Conservation (phyloP, 1,284 basidiomycete genomes). For the Filobasidium uniguttulatum region DNA sequence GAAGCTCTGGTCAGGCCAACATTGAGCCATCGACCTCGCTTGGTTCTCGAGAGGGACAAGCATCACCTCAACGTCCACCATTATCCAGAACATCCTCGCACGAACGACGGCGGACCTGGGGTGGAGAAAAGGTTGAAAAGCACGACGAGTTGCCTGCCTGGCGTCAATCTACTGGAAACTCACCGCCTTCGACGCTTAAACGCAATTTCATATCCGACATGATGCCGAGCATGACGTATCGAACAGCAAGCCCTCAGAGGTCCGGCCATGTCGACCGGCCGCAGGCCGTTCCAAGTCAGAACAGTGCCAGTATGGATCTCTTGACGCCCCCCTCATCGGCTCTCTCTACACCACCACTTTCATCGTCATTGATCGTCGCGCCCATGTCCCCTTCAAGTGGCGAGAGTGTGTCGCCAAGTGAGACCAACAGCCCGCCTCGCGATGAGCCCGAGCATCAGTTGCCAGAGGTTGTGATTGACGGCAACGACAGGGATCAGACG, state of each 20-base stretch:
- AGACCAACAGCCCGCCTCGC: conserved; percentile 1
- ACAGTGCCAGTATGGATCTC: conserved; percentile 17
- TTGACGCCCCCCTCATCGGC: conserved; percentile 33
- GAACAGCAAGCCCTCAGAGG: too few relatives aligned
- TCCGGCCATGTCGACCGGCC: too few relatives aligned
- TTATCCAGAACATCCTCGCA: too few relatives aligned
- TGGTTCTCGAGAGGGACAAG: conserved; percentile 28
- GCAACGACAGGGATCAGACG: conserved; percentile 18
- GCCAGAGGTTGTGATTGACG: conserved; percentile 16
- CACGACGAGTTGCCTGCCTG: background rate
- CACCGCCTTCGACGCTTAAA: too few relatives aligned
- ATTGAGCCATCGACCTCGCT: conserved; percentile 11
- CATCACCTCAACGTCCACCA: too few relatives aligned
- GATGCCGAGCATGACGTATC: too few relatives aligned
- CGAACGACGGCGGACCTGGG: conserved; percentile 30
- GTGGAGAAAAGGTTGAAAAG: conserved; percentile 13
- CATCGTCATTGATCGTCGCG: too few relatives aligned
- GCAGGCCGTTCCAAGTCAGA: too few relatives aligned
- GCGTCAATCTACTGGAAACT: background rate
- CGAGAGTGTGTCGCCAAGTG: conserved; percentile 16
- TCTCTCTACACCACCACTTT: conserved; percentile 28
- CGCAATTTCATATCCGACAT: too few relatives aligned
- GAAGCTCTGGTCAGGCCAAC: background rate
- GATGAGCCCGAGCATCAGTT: background rate
- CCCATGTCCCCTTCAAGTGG: conserved; percentile 20